Conservation (phyloP, 1,284 basidiomycete species). For the Apiotrichum montevideense region DNA sequence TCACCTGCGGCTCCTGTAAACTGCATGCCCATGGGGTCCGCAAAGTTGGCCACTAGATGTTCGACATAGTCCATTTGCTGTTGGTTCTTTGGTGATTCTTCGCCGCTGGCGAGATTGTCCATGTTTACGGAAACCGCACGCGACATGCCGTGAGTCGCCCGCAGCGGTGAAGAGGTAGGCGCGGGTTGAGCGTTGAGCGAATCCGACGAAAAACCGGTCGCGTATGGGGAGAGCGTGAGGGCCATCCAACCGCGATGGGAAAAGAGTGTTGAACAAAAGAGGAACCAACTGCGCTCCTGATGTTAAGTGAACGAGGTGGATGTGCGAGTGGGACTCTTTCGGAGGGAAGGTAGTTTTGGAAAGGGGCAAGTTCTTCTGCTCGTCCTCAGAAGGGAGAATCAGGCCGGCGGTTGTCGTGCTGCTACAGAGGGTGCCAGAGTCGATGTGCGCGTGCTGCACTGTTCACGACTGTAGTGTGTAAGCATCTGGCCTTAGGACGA, state of each 20-base stretch:
- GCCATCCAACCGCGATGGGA: conserved; percentile 12
- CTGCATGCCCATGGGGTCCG: conserved; percentile 40
- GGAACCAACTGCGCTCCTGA: too few species aligned
- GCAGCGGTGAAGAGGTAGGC: too few species aligned
- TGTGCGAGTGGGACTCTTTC: too few species aligned
- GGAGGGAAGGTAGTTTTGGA: too few species aligned
- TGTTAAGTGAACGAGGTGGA: too few species aligned
- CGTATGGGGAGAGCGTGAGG: conserved; percentile 17
- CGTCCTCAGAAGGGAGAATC: too few species aligned
- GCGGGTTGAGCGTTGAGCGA: conserved; percentile 6
- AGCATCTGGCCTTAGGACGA: conserved; percentile 3
- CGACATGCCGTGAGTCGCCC: conserved; percentile 4
- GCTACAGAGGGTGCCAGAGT: too few species aligned
- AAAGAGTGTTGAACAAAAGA: too few species aligned
- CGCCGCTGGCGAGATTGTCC: conserved; percentile 12
- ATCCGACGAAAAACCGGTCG: conserved; percentile 14
- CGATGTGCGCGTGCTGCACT: too few species aligned
- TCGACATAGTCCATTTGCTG: conserved; percentile 6
- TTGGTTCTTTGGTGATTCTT: neutral
- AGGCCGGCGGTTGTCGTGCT: too few species aligned
- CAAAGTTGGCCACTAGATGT: conserved; percentile 36
- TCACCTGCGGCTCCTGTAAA: conserved; percentile 20
- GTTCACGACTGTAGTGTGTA: neutral
- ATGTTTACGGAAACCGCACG: conserved; percentile 19
- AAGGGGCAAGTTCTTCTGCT: too few species aligned